Evolutionary conservation across 352 stramenopile species (phyloP).

Genomic region (Phytopythium boreale): DNA sequence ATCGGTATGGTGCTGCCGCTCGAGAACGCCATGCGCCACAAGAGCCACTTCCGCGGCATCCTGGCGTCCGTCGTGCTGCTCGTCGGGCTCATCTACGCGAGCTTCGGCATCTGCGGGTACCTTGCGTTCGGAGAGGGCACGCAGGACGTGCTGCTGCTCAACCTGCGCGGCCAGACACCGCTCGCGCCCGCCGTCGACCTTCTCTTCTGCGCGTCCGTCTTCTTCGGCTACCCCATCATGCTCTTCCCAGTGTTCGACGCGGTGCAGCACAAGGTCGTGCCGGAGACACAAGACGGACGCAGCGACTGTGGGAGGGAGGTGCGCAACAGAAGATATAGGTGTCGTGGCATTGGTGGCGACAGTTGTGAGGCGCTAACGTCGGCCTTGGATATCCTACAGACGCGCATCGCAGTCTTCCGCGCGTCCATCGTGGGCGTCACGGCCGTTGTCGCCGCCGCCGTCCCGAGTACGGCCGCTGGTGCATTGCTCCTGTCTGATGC

Average conservation of each 20-base stretch:
- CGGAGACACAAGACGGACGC: constrained; percentile 9
- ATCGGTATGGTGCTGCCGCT: constrained; percentile 87
- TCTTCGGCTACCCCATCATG: constrained; percentile 93
- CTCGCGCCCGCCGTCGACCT: constrained; percentile 83
- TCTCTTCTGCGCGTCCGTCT: constrained; percentile 82
- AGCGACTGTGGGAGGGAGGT: constrained; percentile 9
- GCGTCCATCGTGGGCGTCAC: constrained; percentile 67
- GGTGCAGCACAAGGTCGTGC: constrained; percentile 33
- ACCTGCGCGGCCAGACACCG: constrained; percentile 56
- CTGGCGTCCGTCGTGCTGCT: constrained; percentile 68
- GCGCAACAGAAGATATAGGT: too few relatives aligned
- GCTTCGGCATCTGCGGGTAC: constrained; percentile 87
- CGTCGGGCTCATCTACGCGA: constrained; percentile 85
- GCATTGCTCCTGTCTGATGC: not conserved
- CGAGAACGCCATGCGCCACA: constrained; percentile 84
- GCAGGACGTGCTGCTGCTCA: constrained; percentile 88
- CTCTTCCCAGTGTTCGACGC: constrained; percentile 90
- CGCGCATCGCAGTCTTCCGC: constrained; percentile 26
- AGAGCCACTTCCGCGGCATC: constrained; percentile 66
- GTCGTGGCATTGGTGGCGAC: constrained; percentile 1
- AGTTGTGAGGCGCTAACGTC: not conserved
- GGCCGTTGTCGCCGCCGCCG: constrained; percentile 66
- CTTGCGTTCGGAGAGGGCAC: constrained; percentile 80
- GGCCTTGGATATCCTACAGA: not conserved
- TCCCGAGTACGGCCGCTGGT: constrained; percentile 43